Conservation (phyloP, 208 protist genomes). For the Perkinsela sp. region DNA sequence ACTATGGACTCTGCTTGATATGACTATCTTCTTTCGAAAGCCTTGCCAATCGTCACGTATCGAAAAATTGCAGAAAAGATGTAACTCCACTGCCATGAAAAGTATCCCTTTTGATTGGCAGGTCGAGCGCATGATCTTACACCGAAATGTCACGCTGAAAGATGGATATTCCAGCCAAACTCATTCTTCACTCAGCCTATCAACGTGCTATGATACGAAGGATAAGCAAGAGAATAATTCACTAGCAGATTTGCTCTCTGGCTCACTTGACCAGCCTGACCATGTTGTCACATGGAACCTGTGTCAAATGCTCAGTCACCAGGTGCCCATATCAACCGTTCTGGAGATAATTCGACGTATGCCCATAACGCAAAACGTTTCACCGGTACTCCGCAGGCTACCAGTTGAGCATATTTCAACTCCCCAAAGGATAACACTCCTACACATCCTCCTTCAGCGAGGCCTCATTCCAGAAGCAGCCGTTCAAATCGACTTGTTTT, state of each 20-base stretch:
- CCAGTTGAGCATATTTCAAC: neutral
- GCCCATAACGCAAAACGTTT: neutral
- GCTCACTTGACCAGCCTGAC: neutral
- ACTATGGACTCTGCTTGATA: neutral
- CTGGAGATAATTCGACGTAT: neutral
- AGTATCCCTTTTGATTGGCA: neutral
- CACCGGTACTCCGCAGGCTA: neutral
- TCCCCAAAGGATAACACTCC: neutral
- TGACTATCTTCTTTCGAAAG: neutral
- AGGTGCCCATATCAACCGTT: neutral
- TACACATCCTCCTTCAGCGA: neutral
- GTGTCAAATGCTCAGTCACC: neutral
- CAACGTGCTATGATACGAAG: neutral
- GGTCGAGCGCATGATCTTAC: neutral
- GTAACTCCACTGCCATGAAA: neutral
- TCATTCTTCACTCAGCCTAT: neutral
- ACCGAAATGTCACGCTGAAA: neutral
- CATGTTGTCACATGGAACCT: neutral
- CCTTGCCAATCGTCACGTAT: neutral
- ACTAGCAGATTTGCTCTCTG: neutral
- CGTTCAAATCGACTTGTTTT: neutral
- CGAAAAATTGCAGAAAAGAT: neutral
- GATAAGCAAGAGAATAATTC: neutral
- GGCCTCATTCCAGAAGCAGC: neutral
- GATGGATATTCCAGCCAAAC: neutral